phyloP scores from a whole-genome alignment of 2,329 filamentous ascomycete species.

The Ceratocystiopsis brevicomis region DNA sequence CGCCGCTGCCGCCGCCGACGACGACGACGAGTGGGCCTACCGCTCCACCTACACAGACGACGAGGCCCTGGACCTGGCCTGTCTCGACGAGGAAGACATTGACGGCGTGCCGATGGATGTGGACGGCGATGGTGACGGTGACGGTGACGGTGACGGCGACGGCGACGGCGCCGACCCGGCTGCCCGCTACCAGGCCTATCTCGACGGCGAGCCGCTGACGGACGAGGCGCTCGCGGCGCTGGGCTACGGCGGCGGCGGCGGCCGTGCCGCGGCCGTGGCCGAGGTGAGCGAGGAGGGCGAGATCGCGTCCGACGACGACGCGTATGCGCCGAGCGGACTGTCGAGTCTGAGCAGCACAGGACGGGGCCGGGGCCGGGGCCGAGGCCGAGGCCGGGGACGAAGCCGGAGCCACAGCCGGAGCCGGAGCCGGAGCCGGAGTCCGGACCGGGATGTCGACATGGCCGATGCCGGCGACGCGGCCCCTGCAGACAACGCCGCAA shows the following conservation, averaged over 20 bases:
- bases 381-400: too few relatives aligned
- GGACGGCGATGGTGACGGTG: constrained; percentile 5
- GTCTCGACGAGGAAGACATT: constrained; percentile 25
- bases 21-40: constrained; percentile 8
- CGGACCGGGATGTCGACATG: constrained; percentile 2
- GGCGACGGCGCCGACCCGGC: too few relatives aligned
- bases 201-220: constrained; percentile 17
- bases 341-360: not conserved
- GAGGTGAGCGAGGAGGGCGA: constrained; percentile 10
- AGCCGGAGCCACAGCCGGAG: too few relatives aligned
- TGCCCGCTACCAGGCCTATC: not conserved
- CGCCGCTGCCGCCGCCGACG: constrained; percentile 15
- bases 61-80: constrained; percentile 28
- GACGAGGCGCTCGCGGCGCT: constrained; percentile 14
- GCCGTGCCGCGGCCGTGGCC: too few relatives aligned
- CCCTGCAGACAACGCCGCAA: too few relatives aligned
- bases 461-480: not conserved
- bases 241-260: constrained; percentile 1
- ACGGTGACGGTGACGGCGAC: constrained; percentile 17
- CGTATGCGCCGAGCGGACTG: constrained; percentile 3
- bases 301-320: constrained; percentile 7
- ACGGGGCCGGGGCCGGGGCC: not conserved
- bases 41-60: constrained; percentile 11
- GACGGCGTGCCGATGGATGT: constrained; percentile 26
- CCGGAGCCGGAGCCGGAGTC: not conserved